Conservation (phyloP, 2,329 filamentous ascomycete genomes). For the Pseudocercospora musae region DNA sequence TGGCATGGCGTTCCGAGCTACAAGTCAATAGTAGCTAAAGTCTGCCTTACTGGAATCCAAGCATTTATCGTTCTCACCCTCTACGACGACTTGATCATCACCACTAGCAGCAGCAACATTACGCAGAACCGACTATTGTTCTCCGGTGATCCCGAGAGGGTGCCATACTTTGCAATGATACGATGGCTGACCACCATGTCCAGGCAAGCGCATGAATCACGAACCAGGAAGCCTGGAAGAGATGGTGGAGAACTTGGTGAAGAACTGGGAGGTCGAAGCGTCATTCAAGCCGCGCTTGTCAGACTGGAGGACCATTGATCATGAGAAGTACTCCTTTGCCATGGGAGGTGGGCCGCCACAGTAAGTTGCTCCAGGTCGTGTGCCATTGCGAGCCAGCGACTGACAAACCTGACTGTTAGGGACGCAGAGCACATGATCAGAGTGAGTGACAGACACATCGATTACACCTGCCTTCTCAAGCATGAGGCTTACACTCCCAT, state of each 20-base stretch:
- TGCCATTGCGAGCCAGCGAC: background rate
- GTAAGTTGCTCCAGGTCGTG: slow-evolving; percentile 6
- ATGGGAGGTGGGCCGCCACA: slow-evolving; percentile 60
- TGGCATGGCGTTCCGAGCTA: slow-evolving; percentile 8
- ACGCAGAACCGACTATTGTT: slow-evolving; percentile 1
- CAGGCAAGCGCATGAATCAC: slow-evolving; percentile 59
- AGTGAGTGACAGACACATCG: slow-evolving; percentile 3
- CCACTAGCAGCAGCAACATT: background rate
- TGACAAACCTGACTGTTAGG: slow-evolving; percentile 12
- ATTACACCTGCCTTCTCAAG: background rate
- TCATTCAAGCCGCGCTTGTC: slow-evolving; percentile 61
- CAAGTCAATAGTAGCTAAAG: slow-evolving; percentile 3
- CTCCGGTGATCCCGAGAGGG: background rate
- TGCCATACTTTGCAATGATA: background rate
- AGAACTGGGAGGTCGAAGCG: slow-evolving; percentile 71
- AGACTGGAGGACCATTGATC: slow-evolving; percentile 66
- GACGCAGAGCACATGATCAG: slow-evolving; percentile 62
- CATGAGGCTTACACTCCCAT: background rate
- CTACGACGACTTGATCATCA: background rate
- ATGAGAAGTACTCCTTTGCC: slow-evolving; percentile 58
- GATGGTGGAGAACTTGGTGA: slow-evolving; percentile 67
- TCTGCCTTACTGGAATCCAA: slow-evolving; percentile 11
- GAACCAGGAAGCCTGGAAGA: slow-evolving; percentile 54
- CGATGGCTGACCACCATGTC: slow-evolving; percentile 10
- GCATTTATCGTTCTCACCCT: slow-evolving; percentile 6